These are phyloP conservation scores for Phyllosticta capitalensis DNA, from an alignment of 2,329 filamentous ascomycete genomes.

Conservation along the genomic window DNA sequence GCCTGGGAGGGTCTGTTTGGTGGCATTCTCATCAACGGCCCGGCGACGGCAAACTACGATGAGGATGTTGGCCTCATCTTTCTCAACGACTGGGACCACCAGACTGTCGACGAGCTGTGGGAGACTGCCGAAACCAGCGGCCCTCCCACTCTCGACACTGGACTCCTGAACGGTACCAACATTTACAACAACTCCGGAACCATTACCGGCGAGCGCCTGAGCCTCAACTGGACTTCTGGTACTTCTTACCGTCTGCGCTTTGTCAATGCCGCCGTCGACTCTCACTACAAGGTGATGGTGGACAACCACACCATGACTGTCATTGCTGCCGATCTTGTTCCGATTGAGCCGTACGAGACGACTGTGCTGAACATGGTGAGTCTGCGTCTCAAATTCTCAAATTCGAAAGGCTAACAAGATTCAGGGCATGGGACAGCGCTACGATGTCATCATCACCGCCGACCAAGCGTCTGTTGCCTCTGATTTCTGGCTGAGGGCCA, in stretches of 20 bases:
- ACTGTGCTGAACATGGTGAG: conserved; percentile 24
- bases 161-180: conserved; percentile 40
- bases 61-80: conserved; percentile 31
- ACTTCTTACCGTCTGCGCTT: conserved; percentile 49
- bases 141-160: conserved; percentile 33
- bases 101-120: conserved; percentile 9
- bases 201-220: conserved; percentile 16
- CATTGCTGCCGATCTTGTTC: conserved; percentile 35
- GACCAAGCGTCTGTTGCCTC: conserved; percentile 17
- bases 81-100: conserved; percentile 30
- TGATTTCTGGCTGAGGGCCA: conserved; percentile 12
- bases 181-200: conserved; percentile 8
- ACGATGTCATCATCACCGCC: conserved; percentile 31
- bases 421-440: conserved; percentile 25
- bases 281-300: conserved; percentile 22
- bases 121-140: conserved; percentile 1
- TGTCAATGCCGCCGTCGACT: conserved; percentile 41
- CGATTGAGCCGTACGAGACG: conserved; percentile 27
- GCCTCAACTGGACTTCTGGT: conserved; percentile 32
- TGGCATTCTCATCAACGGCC: conserved; percentile 29
- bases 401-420: neutral
- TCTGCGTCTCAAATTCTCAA: neutral
- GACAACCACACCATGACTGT: conserved; percentile 36
- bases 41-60: conserved; percentile 30
- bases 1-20: conserved; percentile 27